phyloP scores from a whole-genome alignment of 306 rosid genomes.

The Lagenaria siceraria region DNA sequence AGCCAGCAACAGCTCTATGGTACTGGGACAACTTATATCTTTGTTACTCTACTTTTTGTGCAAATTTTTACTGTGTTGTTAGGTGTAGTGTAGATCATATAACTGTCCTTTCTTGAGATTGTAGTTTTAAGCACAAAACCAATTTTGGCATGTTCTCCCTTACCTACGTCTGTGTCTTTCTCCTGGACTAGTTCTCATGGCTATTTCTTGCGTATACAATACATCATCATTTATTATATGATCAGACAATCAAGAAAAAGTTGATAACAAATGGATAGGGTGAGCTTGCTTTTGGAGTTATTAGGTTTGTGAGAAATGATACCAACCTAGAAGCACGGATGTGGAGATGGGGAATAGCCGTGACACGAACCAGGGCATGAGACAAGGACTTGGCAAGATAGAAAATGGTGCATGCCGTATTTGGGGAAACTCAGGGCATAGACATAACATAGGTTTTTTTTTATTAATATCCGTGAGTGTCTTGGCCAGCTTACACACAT shows the following conservation, averaged over 20 bases:
- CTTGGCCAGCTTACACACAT: too few species aligned
- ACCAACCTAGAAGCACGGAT: not conserved
- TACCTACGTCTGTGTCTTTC: not conserved
- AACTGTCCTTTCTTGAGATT: not conserved
- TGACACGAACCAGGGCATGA: not conserved
- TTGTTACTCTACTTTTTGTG: conserved; percentile 1
- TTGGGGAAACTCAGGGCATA: too few species aligned
- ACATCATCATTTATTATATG: not conserved
- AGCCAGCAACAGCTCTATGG: conserved; percentile 49
- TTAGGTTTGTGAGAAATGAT: not conserved
- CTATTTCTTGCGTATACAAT: not conserved
- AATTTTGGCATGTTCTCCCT: not conserved
- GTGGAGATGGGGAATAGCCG: not conserved
- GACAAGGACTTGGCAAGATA: not conserved
- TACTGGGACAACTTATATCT: conserved; percentile 17
- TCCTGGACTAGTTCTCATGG: not conserved
- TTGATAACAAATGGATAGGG: not conserved
- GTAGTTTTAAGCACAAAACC: not conserved
- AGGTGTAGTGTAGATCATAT: not conserved
- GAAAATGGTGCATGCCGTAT: not conserved
- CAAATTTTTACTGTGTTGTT: not conserved
- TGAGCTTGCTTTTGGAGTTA: not conserved
- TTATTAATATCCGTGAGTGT: too few species aligned
- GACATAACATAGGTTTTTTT: too few species aligned
- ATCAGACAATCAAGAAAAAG: not conserved